Evolutionary conservation across 2,329 filamentous ascomycete genomes (phyloP), one percentile per base, ranked within the genome.

Genomic region (Penicillium sp.): DNA sequence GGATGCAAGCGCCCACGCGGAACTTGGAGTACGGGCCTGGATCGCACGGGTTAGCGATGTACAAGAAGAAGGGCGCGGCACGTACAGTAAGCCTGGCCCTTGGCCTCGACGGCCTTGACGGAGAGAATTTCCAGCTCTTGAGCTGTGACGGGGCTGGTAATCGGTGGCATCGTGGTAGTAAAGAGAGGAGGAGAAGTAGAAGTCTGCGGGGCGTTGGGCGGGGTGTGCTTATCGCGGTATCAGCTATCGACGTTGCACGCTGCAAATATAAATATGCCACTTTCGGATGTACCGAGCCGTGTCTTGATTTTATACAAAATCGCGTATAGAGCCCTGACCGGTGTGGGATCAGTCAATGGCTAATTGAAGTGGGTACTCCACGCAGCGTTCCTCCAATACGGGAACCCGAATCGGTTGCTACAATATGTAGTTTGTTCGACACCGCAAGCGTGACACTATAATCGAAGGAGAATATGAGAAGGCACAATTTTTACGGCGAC

Each of bases 21-120:
- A 97, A 99, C 54, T 87, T 82, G 64, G 90, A 95, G 79, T 96
- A 96, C 3, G 89, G 91, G 69, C 84, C 84, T 86, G 35, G 27
- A 28, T 22, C 20, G 20, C 20, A 22, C 20, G 24, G 22, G 20
- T 45, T 31, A 45, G 44, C 39, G 35, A 30, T 33, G 36, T 6
- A 22, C 30, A 31, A 45, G 30, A 28, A 11, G 14, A 11, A 14
- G 18, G 8, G 33, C 52, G 46, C 36, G 6, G 55, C 61, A 77
- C 75, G 70, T 74, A 82, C 91, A 95, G 76, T 97, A 96, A 31
- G 92, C 91, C 48, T 78, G 81, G 2, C 78, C 78, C 72, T 95
- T 95, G 53, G 92, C 90, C 5, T 83, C 83, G 47, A 82, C 77
- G 60, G 87, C 85, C 66, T 81, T 78, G 51, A 76, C 71, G 47